Evolutionary conservation across 108 stramenopile species (phyloP), one percentile per base, ranked within the genome.

Genomic region (Conticribra guillardii): DNA sequence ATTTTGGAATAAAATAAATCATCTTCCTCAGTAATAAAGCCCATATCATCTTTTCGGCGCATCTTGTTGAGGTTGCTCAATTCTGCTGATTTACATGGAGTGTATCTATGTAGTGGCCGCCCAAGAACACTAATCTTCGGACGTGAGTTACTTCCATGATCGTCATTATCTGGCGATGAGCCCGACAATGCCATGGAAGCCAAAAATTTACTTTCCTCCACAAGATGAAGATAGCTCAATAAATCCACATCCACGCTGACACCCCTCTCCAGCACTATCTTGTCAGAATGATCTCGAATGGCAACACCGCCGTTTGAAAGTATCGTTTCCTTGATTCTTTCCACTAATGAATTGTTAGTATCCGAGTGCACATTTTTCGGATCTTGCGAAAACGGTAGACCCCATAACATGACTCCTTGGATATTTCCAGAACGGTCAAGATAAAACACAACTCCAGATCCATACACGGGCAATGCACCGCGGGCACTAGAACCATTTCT

Each of bases 371-470:
- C 69, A 49, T 84, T 54, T 17, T 67, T 44, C 48, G 51, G 58
- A 44, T 82, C 62, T 34, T 69, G 9, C 11, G 73, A 49, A 65
- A 90, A 89, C 19, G 93, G 93, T 50, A 95, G 51, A 5, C 93
- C 93, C 93, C 93, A 95, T 1, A 84, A 84, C 89, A 92, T 92
- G 11, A 95, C 74, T 14, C 93, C 93, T 28, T 78, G 76, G n/a
- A 92, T 82, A 55, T 62, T 69, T 9, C 91, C 91, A 76, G 76
- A 73, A 26, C 76, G 82, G 79, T 90, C 89, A 11, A 92, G 54
- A 62, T 95, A 95, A 54, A 75, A 95, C 14, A 95, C 86, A 57
- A 89, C 80, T 19, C 93, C 93, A 58, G 83, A 76, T 47, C 93
- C 93, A 78, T 89, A 95, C 0, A 90, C 76, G 0, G 87, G 82